Base-by-base conservation (phyloP, 1,284 basidiomycete species). In the Trametes sp. region DNA sequence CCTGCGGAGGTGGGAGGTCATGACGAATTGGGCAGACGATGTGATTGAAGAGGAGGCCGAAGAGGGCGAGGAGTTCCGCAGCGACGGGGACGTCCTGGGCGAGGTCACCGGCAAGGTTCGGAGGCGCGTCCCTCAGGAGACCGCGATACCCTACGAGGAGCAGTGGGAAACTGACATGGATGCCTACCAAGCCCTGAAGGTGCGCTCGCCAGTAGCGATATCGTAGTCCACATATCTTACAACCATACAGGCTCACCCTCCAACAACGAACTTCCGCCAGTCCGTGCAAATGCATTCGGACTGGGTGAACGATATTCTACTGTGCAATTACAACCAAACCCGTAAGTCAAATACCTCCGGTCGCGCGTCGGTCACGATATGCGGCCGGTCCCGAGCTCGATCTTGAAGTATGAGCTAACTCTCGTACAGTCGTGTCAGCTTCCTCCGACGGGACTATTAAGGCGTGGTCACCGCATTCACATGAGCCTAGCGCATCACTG, bases 371-470 rank as follows among this genome's bases (percentile, higher is more conserved):
- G 5, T 8, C 31, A 7, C 7, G 21, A 23, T 5, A n/a, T 33
- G 19, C 11, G n/a, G n/a, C n/a, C n/a, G n/a, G 31, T 16, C 29
- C 21, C 19, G 19, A 23, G 21, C 11, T 19, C 19, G 4, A 21
- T 35, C 33, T 19, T 16, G 23, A 28, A 16, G 23, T 26, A 48
- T 16, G 46, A 14, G n/a, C 33, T 46, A 10, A 56, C 33, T 35
- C 51, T 14, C 46, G 5, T n/a, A 11, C 66, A 90, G 93, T 98
- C 54, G 85, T 98, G 48, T 96, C 97, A 49, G 97, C 94, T 0
- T 98, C 97, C 0, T 98, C 96, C 2, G 97, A 99, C 75, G 94
- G 96, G 10, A 95, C 95, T 16, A 84, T 99, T 69, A 94, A 96
- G 73, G 89, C 94, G 0, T 99, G 98, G 97, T 91, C 86, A 58